These are phyloP conservation scores for Paratinospora sagittata DNA, from an alignment of 164 flowering plant species.

Conservation along the genomic window DNA sequence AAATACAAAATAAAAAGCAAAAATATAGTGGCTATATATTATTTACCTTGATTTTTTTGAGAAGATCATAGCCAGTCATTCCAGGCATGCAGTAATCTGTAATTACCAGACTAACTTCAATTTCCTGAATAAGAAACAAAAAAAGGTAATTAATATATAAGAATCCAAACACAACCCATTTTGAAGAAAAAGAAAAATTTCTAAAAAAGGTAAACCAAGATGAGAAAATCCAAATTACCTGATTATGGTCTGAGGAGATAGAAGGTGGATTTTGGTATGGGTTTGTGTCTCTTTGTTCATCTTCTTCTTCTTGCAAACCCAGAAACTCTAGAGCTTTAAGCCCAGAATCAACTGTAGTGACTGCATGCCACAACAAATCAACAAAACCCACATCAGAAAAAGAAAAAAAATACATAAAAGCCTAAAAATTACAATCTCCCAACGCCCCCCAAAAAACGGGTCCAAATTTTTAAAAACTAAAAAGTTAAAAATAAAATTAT, in stretches of 20 bases:
- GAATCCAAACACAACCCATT: neutral
- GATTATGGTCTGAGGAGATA: slow-evolving; percentile 16
- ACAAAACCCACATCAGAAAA: slow-evolving; percentile 10
- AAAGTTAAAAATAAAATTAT: too few relatives aligned
- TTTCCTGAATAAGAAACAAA: slow-evolving; percentile 17
- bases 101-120: slow-evolving; percentile 31
- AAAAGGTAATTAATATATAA: too few relatives aligned
- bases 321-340: slow-evolving; percentile 35
- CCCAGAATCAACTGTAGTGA: slow-evolving; percentile 44
- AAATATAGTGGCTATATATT: too few relatives aligned
- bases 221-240: slow-evolving; percentile 19
- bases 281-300: slow-evolving; percentile 16
- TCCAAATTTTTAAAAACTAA: too few relatives aligned
- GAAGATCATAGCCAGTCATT: slow-evolving; percentile 38
- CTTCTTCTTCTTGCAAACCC: slow-evolving; percentile 31
- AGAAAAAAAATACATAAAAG: neutral
- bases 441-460: too few relatives aligned
- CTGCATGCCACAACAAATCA: slow-evolving; percentile 17
- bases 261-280: too few relatives aligned
- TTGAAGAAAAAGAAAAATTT: neutral
- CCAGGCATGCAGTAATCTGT: slow-evolving; percentile 45
- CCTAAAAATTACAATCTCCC: too few relatives aligned
- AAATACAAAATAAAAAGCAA: slow-evolving; percentile 6
- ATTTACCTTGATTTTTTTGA: slow-evolving; percentile 36
- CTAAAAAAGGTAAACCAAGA: neutral